These are phyloP conservation scores for Pulveroboletus sp. DNA, from an alignment of 768 basidiomycete genomes.

Conservation along the genomic window DNA sequence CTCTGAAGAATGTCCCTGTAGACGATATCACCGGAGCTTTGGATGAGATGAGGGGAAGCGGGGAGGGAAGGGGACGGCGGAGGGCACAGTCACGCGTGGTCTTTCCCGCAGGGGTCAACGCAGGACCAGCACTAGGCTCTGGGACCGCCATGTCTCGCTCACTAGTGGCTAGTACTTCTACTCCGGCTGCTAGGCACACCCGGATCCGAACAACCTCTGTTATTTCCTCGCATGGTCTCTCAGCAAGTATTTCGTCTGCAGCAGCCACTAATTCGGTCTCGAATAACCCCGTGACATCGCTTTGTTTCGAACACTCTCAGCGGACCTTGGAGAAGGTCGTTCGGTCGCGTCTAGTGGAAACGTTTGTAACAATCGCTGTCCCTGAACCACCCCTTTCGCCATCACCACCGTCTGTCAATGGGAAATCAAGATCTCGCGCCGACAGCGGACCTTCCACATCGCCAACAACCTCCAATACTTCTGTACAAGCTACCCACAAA, in stretches of 20 bases:
- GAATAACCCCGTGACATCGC: conserved; percentile 22
- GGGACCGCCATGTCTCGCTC: conserved; percentile 17
- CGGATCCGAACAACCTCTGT: conserved; percentile 51
- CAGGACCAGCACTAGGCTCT: conserved; percentile 5
- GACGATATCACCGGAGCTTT: conserved; percentile 37
- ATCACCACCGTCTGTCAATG: conserved; percentile 25
- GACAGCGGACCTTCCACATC: conserved; percentile 22
- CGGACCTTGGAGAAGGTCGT: conserved; percentile 64
- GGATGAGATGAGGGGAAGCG: conserved; percentile 23
- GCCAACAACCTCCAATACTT: background rate
- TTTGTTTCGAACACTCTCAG: conserved; percentile 62
- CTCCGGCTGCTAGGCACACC: conserved; percentile 32
- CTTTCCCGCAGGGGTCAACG: conserved; percentile 27
- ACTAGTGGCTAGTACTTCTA: conserved; percentile 12
- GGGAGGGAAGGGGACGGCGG: conserved; percentile 37
- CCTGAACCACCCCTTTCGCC: conserved; percentile 25
- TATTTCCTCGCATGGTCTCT: conserved; percentile 37
- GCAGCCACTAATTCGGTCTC: conserved; percentile 4
- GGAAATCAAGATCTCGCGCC: conserved; percentile 20
- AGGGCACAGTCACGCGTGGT: conserved; percentile 45
- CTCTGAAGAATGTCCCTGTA: conserved; percentile 41
- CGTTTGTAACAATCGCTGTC: conserved; percentile 60
- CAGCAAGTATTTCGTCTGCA: conserved; percentile 7
- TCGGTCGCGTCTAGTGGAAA: conserved; percentile 69
- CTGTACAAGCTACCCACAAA: conserved; percentile 11